Conservation (phyloP, 768 basidiomycete species). For the Boletellus ananiceps region DNA sequence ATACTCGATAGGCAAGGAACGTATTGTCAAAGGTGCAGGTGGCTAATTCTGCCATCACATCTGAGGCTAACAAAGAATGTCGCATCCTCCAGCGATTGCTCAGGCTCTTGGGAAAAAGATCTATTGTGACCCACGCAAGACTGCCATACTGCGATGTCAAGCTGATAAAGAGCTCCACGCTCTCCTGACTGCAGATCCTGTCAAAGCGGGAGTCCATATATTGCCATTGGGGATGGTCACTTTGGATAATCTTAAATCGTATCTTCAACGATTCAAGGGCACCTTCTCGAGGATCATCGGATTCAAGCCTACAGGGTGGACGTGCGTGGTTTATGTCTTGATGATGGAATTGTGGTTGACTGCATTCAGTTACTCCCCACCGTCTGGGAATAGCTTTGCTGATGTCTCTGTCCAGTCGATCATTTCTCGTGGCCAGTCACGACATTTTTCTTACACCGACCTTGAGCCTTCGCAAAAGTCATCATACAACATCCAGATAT, state of each 20-base stretch:
- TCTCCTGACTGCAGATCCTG: slow-evolving; percentile 72
- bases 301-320: slow-evolving; percentile 95
- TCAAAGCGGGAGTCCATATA: slow-evolving; percentile 77
- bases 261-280: slow-evolving; percentile 70
- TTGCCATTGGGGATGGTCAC: slow-evolving; percentile 74
- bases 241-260: slow-evolving; percentile 71
- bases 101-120: slow-evolving; percentile 75
- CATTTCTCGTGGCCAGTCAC: slow-evolving; percentile 60
- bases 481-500: slow-evolving; percentile 63
- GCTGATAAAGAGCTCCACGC: slow-evolving; percentile 76
- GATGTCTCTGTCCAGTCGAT: slow-evolving; percentile 63
- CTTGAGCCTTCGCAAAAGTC: slow-evolving; percentile 70
- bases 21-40: slow-evolving; percentile 83
- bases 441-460: slow-evolving; percentile 64
- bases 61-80: neutral
- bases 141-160: slow-evolving; percentile 78
- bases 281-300: slow-evolving; percentile 70
- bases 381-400: slow-evolving; percentile 54
- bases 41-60: neutral
- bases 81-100: slow-evolving; percentile 64
- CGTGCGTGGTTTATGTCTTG: slow-evolving; percentile 45
- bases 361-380: slow-evolving; percentile 53
- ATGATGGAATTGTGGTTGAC: slow-evolving; percentile 1
- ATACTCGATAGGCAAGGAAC: slow-evolving; percentile 96
- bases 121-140: slow-evolving; percentile 85